A percentile compares a stretch with the other conserved stretches of the same genome.
These are phyloP conservation scores for Butyriboletus regius DNA, from an alignment of 1,284 basidiomycete genomes.

Conservation along the genomic window DNA sequence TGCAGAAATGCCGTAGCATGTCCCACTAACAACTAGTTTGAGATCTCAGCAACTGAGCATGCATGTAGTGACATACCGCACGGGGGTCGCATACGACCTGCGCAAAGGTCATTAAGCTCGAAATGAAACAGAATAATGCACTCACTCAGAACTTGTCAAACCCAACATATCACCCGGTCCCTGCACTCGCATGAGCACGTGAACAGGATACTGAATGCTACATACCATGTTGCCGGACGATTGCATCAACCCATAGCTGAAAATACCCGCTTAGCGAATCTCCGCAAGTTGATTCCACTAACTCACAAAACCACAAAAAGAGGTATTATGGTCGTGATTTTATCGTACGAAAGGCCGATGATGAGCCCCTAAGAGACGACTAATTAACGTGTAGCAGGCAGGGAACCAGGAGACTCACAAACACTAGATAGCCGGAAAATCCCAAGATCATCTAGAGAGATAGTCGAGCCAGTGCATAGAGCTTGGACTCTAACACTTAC, in stretches of 20 bases:
- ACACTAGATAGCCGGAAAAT: conserved; percentile 66
- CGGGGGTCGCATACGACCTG: conserved; percentile 60
- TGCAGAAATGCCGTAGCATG: conserved; percentile 64
- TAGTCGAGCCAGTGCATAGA: background rate
- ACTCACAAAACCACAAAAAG: conserved; percentile 62
- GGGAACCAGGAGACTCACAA: conserved; percentile 36
- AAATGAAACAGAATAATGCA: conserved; percentile 14
- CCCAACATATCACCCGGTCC: conserved; percentile 71
- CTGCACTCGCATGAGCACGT: conserved; percentile 29
- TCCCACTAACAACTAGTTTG: conserved; percentile 40
- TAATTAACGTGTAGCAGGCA: background rate
- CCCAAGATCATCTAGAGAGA: conserved; percentile 59
- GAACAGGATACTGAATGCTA: background rate
- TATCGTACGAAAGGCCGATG: conserved; percentile 62
- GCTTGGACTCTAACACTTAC: conserved; percentile 31
- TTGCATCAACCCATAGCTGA: conserved; percentile 63
- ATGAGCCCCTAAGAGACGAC: conserved; percentile 40
- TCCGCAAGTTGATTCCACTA: background rate
- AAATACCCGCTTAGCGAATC: conserved; percentile 6
- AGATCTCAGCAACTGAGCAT: background rate
- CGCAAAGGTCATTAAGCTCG: background rate
- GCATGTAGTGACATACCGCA: conserved; percentile 39
- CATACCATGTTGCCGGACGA: conserved; percentile 59
- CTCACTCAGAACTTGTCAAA: conserved; percentile 59
- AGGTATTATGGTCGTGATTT: conserved; percentile 58